Evolutionary conservation across 23 red algal genomes (phyloP), one percentile per base, ranked within the genome.

Genomic region (Gracilaria domingensis): DNA sequence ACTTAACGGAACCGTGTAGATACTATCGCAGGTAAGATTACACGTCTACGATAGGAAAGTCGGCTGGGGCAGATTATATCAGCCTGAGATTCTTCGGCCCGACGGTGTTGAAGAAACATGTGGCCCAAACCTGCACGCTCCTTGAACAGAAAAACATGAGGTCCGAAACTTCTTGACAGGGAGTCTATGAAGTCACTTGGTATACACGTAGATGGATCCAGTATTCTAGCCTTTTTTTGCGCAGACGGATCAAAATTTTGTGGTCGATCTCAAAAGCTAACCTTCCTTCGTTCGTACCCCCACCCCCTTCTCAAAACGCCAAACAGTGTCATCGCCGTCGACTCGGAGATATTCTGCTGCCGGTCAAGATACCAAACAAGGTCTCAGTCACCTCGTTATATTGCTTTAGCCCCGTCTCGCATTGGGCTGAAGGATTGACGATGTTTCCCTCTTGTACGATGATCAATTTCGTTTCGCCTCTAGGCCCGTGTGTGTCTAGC

Each of bases 231-330:
- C 23, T 59, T 62, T 62, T 29, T 8, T 28, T 8, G 24, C 2
- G 24, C 59, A 30, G 59, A 29, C 12, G 59, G 18, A 18, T 18
- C 8, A 62, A 18, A 28, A 18, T 62, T 29, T 9, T 29, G 59
- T 30, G 54, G 59, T 62, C 59, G 59, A 62, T 62, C 59, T 62
- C 59, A 18, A 62, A 62, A 62, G 7, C 59, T 30, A 30, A 62
- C 59, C 26, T 62, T 62, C n/a, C n/a, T n/a, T n/a, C n/a, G n/a
- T n/a, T n/a, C 59, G 18, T 62, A 62, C 4, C 16, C 24, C 4
- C 13, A 30, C 59, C 59, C 18, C 4, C 26, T 62, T 62, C 59
- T 12, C 59, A 4, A 18, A 4, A 29, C 11, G 17, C 51, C 6
- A 20, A 18, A 20, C 1, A 20, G 9, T 55, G 51, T 20, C 24